Evolutionary conservation across 139 green algal species (phyloP).

Genomic region (Asterochloris erici): DNA sequence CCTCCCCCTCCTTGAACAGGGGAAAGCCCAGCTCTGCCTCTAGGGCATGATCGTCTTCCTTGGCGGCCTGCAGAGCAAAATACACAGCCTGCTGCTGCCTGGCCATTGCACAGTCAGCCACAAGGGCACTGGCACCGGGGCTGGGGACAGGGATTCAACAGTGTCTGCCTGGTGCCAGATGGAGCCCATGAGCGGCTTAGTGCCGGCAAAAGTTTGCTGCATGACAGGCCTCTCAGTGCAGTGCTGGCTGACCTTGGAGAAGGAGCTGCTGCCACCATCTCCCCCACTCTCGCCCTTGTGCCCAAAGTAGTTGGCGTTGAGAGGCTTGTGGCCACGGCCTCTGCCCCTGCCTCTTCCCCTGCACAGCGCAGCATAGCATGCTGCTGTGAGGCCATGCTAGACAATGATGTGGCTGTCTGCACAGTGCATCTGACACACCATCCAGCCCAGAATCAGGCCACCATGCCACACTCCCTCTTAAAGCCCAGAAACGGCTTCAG

Average conservation of each 20-base stretch:
- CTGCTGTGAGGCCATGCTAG: no score
- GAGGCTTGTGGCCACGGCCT: slow-evolving; percentile 5
- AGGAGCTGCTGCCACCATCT: no score
- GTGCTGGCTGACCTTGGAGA: background rate
- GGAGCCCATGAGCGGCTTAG: background rate
- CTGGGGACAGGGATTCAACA: background rate
- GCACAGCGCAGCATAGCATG: background rate
- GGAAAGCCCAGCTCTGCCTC: slow-evolving; percentile 74
- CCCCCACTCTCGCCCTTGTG: background rate
- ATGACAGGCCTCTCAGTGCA: no score
- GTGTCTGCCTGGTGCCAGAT: background rate
- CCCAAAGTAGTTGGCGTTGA: slow-evolving; percentile 14
- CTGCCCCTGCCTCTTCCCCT: slow-evolving; percentile 2
- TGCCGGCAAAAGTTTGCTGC: no score
- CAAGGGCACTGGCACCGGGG: background rate
- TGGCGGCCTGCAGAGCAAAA: background rate
- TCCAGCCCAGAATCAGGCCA: no score
- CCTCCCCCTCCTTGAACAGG: slow-evolving; percentile 63
- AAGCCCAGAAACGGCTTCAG: no score
- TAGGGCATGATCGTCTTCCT: slow-evolving; percentile 54
- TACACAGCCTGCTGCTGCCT: background rate
- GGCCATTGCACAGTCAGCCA: background rate
- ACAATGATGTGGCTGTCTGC: no score
- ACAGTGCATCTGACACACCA: no score
- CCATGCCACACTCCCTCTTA: no score